Conservation (phyloP, 2,329 filamentous ascomycete genomes). For the Fusarium albidum region DNA sequence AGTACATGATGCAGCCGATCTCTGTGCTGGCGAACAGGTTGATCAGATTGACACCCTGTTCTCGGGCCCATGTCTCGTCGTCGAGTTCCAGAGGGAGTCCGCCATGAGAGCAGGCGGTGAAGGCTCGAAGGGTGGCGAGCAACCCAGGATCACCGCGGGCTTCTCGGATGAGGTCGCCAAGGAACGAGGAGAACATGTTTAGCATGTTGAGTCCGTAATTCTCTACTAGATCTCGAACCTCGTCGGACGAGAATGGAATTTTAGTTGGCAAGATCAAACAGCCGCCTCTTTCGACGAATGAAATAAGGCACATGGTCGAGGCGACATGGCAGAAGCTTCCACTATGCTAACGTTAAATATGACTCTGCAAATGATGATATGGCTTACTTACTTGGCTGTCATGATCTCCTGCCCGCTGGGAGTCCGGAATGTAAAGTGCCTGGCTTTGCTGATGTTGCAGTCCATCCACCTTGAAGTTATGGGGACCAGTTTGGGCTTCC, state of each 20-base stretch:
- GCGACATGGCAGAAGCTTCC: conserved; percentile 34
- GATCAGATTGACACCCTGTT: conserved; percentile 9
- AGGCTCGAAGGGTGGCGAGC: conserved; percentile 9
- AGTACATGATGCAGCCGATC: conserved; percentile 4
- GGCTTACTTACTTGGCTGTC: too few relatives aligned
- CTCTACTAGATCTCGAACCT: conserved; percentile 15
- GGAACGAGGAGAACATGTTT: conserved; percentile 13
- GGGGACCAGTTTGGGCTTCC: too few relatives aligned
- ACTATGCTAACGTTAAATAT: too few relatives aligned
- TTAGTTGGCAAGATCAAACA: conserved; percentile 25
- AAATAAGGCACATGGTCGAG: background rate
- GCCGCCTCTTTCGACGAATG: conserved; percentile 4
- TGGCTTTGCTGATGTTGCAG: too few relatives aligned
- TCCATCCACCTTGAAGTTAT: too few relatives aligned
- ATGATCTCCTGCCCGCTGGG: too few relatives aligned
- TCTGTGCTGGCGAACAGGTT: conserved; percentile 29
- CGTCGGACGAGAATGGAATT: conserved; percentile 9
- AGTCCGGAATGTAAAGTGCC: too few relatives aligned
- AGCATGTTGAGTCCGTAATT: conserved; percentile 12
- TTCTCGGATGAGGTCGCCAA: conserved; percentile 18
- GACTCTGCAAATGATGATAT: too few relatives aligned
- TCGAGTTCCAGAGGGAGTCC: conserved; percentile 5
- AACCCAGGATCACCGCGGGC: conserved; percentile 20
- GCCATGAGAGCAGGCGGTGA: conserved; percentile 6
- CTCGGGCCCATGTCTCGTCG: conserved; percentile 23